phyloP scores from a whole-genome alignment of 371 early-diverging fungal species.

The Chytridium lagenaria region DNA sequence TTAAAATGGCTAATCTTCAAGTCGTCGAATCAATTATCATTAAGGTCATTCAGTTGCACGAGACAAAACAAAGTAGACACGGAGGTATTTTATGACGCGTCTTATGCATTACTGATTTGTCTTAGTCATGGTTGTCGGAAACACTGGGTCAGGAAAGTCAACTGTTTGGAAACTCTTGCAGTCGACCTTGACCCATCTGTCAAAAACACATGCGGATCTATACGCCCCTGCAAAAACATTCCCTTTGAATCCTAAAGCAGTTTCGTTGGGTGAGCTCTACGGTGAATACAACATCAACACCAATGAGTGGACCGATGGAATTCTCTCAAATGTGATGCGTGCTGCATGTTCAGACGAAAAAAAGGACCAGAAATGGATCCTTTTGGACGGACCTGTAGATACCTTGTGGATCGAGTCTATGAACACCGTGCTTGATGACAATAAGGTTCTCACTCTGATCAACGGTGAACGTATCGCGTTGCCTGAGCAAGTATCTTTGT shows the following conservation, averaged over 20 bases:
- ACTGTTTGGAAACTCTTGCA: conserved; percentile 59
- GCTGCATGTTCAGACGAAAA: conserved; percentile 56
- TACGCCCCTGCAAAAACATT: conserved; percentile 50
- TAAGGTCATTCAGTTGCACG: conserved; percentile 62
- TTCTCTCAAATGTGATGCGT: conserved; percentile 60
- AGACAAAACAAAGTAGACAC: conserved; percentile 58
- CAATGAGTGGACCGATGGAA: conserved; percentile 69
- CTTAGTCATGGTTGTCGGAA: conserved; percentile 53
- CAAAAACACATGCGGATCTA: conserved; percentile 45
- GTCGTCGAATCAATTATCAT: conserved; percentile 40
- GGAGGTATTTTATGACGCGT: conserved; percentile 47
- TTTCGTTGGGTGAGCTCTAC: conserved; percentile 62
- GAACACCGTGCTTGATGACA: conserved; percentile 70
- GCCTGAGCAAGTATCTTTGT: conserved; percentile 58
- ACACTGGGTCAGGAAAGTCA: conserved; percentile 59
- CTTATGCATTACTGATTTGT: not conserved
- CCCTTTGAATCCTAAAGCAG: conserved; percentile 62
- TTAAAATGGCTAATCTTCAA: conserved; percentile 51
- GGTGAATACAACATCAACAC: conserved; percentile 58
- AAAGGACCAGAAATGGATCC: conserved; percentile 62
- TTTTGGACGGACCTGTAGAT: conserved; percentile 68
- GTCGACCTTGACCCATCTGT: conserved; percentile 43
- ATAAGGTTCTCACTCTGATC: conserved; percentile 61
- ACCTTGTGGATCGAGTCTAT: conserved; percentile 69
- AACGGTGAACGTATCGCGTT: conserved; percentile 69